A percentile compares a stretch with the other conserved stretches of the same genome.
These are phyloP conservation scores for Gonapodya sp. DNA, from an alignment of 192 early-diverging fungal genomes.

Conservation along the genomic window DNA sequence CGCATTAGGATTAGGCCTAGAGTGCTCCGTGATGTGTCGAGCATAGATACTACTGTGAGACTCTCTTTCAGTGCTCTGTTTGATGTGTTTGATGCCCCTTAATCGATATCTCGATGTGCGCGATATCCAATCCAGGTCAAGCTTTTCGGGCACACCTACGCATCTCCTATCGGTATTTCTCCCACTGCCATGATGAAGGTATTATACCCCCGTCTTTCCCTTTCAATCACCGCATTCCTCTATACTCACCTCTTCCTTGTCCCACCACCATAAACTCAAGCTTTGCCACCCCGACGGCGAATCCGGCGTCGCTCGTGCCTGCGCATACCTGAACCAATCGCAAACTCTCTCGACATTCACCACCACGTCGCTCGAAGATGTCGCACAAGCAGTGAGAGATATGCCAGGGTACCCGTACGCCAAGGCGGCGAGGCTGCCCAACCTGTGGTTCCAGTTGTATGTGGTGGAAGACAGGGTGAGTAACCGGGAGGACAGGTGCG, in stretches of 20 bases:
- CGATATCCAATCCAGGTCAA: neutral
- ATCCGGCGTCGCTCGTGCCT: slow-evolving; percentile 48
- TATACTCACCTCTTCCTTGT: neutral
- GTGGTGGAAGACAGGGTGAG: slow-evolving; percentile 67
- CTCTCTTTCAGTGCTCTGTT: slow-evolving; percentile 40
- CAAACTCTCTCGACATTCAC: slow-evolving; percentile 57
- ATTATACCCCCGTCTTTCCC: slow-evolving; percentile 31
- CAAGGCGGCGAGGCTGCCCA: neutral
- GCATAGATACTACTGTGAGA: slow-evolving; percentile 50
- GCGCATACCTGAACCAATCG: slow-evolving; percentile 26
- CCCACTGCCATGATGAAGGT: slow-evolving; percentile 70
- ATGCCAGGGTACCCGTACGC: neutral
- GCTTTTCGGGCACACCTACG: slow-evolving; percentile 16
- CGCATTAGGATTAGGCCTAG: slow-evolving; percentile 47
- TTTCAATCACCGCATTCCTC: neutral
- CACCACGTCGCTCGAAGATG: slow-evolving; percentile 54
- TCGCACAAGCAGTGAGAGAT: slow-evolving; percentile 31
- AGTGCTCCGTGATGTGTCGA: slow-evolving; percentile 62
- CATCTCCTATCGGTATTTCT: slow-evolving; percentile 61
- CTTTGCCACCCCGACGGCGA: slow-evolving; percentile 37
- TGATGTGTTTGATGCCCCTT: no score
- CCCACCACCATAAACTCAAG: no score
- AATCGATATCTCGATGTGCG: no score
- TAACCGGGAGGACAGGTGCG: no score
- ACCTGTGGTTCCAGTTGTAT: slow-evolving; percentile 70